These are phyloP conservation scores for Nicotiana rustica DNA, from an alignment of 305 asterid species.

Conservation along the genomic window DNA sequence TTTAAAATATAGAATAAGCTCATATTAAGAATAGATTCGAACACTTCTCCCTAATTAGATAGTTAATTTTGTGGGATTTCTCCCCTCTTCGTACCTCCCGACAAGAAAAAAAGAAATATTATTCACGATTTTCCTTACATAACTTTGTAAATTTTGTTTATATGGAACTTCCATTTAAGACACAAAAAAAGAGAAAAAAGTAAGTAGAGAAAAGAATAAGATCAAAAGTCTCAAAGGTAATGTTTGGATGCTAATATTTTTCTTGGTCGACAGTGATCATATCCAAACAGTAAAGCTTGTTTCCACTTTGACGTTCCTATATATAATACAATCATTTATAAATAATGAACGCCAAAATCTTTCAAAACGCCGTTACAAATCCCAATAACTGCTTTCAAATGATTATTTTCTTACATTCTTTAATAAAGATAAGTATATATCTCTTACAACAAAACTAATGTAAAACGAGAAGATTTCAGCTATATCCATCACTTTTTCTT, in stretches of 20 bases:
- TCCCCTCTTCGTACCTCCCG: too few species aligned
- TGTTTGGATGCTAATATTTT: not conserved
- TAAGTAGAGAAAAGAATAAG: not conserved
- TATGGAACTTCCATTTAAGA: too few species aligned
- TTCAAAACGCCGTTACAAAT: conserved; percentile 30
- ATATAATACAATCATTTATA: not conserved
- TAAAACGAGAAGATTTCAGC: not conserved
- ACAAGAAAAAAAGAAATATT: too few species aligned
- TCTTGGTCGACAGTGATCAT: not conserved
- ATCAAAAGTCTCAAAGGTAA: not conserved
- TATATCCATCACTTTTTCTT: not conserved
- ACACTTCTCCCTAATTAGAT: too few species aligned
- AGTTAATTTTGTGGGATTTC: too few species aligned
- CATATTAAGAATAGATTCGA: too few species aligned
- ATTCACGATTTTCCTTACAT: too few species aligned
- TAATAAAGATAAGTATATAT: not conserved
- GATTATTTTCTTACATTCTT: not conserved
- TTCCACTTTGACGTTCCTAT: not conserved
- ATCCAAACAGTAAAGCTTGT: conserved; percentile 24
- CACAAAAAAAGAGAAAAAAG: not conserved
- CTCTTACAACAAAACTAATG: not conserved
- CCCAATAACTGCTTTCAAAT: conserved; percentile 24
- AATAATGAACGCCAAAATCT: not conserved
- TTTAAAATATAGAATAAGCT: too few species aligned
- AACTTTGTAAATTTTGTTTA: too few species aligned